These are phyloP conservation scores for Penicillium maclennaniae DNA, from an alignment of 495 filamentous ascomycete species.

Conservation along the genomic window DNA sequence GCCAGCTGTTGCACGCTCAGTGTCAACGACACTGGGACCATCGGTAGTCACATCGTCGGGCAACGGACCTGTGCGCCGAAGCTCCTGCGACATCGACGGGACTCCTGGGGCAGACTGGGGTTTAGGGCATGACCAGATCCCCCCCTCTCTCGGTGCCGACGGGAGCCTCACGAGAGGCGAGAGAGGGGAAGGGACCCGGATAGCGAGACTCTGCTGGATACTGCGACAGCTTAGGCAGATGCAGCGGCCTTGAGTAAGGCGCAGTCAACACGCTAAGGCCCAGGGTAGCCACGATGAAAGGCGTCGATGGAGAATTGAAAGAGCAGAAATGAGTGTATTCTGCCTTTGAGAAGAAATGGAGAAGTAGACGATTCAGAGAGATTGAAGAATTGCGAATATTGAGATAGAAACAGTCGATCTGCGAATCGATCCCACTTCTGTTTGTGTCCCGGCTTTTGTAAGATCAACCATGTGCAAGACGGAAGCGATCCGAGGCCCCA, in stretches of 20 bases:
- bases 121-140: slow-evolving; percentile 45
- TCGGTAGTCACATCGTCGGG: slow-evolving; percentile 28
- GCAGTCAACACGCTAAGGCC: slow-evolving; percentile 38
- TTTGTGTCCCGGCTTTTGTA: background rate
- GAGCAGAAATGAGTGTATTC: background rate
- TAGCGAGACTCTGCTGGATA: slow-evolving; percentile 29
- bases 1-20: slow-evolving; percentile 22
- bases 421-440: background rate
- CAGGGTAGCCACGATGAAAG: slow-evolving; percentile 42
- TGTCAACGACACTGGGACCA: slow-evolving; percentile 24
- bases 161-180: slow-evolving; percentile 32
- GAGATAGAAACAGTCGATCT: background rate
- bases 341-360: background rate
- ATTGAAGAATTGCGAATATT: background rate
- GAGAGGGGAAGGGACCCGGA: slow-evolving; percentile 39
- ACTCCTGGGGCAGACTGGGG: slow-evolving; percentile 26
- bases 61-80: slow-evolving; percentile 30
- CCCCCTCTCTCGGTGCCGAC: slow-evolving; percentile 39
- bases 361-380: background rate
- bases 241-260: slow-evolving; percentile 24
- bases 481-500: slow-evolving; percentile 20
- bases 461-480: slow-evolving; percentile 15
- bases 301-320: slow-evolving; percentile 5
- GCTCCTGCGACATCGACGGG: slow-evolving; percentile 49
- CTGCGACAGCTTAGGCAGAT: slow-evolving; percentile 32